Conservation (phyloP, 768 basidiomycete genomes). For the Amanita thiersii region DNA sequence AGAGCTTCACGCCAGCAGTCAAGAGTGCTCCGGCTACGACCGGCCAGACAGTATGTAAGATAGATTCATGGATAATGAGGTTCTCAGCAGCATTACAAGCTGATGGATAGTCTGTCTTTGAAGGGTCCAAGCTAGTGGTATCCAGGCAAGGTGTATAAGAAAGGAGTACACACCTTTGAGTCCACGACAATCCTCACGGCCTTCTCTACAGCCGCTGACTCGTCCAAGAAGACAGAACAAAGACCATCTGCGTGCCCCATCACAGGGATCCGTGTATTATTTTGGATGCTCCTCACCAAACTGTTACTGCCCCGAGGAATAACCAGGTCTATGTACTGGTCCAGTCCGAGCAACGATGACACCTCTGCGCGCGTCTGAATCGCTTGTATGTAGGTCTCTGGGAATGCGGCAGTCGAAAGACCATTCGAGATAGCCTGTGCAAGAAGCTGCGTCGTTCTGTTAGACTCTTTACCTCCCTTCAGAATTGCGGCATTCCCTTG, state of each 20-base stretch:
- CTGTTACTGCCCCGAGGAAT: conserved; percentile 93
- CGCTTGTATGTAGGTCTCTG: conserved; percentile 79
- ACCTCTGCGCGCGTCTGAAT: conserved; percentile 92
- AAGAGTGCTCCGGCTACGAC: conserved; percentile 69
- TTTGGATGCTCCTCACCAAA: conserved; percentile 84
- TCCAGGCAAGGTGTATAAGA: neutral
- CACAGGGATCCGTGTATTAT: conserved; percentile 86
- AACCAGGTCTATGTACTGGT: conserved; percentile 92
- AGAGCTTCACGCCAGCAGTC: conserved; percentile 58
- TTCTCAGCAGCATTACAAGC: conserved; percentile 95
- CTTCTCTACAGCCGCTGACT: conserved; percentile 69
- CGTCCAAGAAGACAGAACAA: conserved; percentile 86
- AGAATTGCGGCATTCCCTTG: conserved; percentile 94
- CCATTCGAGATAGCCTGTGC: conserved; percentile 75
- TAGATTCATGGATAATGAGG: conserved; percentile 71
- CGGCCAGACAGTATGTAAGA: conserved; percentile 75
- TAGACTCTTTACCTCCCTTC: conserved; percentile 96
- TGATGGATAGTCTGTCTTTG: conserved; percentile 86
- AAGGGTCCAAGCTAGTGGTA: no score
- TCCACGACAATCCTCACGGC: conserved; percentile 80
- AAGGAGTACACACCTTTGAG: conserved; percentile 61
- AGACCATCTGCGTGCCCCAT: conserved; percentile 99
- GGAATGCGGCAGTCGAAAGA: conserved; percentile 63
- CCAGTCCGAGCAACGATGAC: conserved; percentile 75
- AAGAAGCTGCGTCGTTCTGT: conserved; percentile 67